phyloP scores from a whole-genome alignment of 164 flowering plant species.

The Umbellularia californica region DNA sequence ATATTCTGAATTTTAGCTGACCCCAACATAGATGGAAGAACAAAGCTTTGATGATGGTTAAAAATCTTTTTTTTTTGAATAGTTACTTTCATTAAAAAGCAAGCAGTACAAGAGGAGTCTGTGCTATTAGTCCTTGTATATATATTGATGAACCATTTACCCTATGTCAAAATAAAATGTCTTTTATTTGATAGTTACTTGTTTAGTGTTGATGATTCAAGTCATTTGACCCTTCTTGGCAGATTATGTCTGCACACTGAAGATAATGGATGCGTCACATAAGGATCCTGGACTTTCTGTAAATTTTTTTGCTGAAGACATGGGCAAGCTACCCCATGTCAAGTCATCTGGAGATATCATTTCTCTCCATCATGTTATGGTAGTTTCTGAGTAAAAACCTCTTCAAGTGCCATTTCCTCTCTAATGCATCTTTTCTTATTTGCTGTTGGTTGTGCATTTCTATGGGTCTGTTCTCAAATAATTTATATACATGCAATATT shows the following conservation, averaged over 20 bases:
- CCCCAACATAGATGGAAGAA: no score
- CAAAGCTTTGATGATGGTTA: no score
- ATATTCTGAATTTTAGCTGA: no score
- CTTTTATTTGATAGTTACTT: not conserved
- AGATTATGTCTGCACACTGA: constrained; percentile 52
- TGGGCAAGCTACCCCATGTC: constrained; percentile 51
- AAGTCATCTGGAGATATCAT: constrained; percentile 52
- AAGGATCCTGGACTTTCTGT: constrained; percentile 39
- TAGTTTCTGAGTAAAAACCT: constrained; percentile 16
- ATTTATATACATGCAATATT: not conserved
- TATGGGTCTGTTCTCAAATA: not conserved
- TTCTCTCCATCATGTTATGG: constrained; percentile 45
- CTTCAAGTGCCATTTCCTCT: not conserved
- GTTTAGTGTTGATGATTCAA: not conserved
- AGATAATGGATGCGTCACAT: constrained; percentile 51
- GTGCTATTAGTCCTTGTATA: no score
- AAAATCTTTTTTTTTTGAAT: no score
- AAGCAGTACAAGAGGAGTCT: no score
- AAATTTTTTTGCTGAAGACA: constrained; percentile 42
- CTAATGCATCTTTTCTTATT: not conserved
- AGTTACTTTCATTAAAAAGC: no score
- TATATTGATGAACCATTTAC: no score
- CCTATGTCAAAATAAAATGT: no score
- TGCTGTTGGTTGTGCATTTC: not conserved
- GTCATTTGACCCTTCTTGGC: not conserved